Evolutionary conservation across 805 yeast genomes (phyloP), one percentile per base, ranked within the genome.

Genomic region (Candida corydali): DNA sequence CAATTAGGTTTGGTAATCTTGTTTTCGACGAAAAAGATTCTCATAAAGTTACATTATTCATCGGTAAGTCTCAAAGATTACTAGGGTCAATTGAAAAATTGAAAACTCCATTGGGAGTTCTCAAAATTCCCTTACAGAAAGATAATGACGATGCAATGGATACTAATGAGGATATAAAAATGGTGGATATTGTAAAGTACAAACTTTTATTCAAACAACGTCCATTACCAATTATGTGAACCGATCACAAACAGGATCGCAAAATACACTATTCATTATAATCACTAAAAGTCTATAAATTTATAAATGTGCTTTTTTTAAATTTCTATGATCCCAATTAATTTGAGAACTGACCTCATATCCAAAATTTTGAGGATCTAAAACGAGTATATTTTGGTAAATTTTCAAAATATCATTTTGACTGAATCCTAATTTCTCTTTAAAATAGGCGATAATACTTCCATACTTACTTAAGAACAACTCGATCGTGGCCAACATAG

Each of bases 151-250:
- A 44, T n/a, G 41, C 53, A 1, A 39, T 46, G 11, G 44, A 47
- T 15, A 41, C 42, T 4, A 43, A 45, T 1, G 55, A 58, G 3
- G 46, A 54, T 3, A 70, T 82, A 4, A 62, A 75, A 42, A 57
- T 83, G 46, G 57, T 79, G 8, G 91, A 83, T 51, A 59, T 85
- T 1, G 68, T 85, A 3, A 59, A 59, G 22, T 69, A 73, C 42
- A 82, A 80, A 50, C 56, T 83, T 14, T 66, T 80, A 7, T 85
- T 85, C 51, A 74, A 68, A 33, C 74, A 75, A 26, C 66, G 94
- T 43, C 93, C 94, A 0, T 61, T 85, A 34, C 94, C 94, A 4
- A 78, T 83, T 34, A 82, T 83, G 89, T 82, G 53, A 64, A 12
- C 9, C 28, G 27, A 26, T 5, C 7, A 20, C 7, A 20, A n/a